Conservation (phyloP, 345 rosid species). For the Eucalyptus regnans region DNA sequence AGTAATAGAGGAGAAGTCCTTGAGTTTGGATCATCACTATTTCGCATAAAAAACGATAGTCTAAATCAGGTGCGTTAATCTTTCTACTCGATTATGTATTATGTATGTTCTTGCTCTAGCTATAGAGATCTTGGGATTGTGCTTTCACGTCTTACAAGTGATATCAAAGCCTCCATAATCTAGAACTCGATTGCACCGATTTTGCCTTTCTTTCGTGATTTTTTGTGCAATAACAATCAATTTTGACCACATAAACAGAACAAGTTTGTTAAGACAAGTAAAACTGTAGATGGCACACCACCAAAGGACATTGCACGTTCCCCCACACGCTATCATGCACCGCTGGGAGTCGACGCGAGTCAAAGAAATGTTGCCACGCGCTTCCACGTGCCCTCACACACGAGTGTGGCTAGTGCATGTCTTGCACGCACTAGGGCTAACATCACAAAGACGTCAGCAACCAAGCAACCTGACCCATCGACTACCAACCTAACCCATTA, state of each 20-base stretch:
- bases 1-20: fast-evolving
- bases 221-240: too few species aligned
- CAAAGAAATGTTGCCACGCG: fast-evolving
- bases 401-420: fast-evolving
- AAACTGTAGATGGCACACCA: fast-evolving
- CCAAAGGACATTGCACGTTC: fast-evolving
- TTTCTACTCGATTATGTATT: too few species aligned
- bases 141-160: fast-evolving
- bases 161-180: fast-evolving
- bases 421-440: too few species aligned
- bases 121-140: too few species aligned
- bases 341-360: fast-evolving
- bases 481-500: fast-evolving
- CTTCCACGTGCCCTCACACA: too few species aligned
- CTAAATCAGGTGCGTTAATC: fast-evolving
- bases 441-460: too few species aligned
- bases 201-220: too few species aligned
- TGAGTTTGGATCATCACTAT: too few species aligned
- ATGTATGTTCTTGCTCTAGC: too few species aligned
- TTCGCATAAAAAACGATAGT: fast-evolving
- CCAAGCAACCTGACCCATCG: fast-evolving
- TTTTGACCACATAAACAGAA: too few species aligned
- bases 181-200: too few species aligned
- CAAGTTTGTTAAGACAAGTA: too few species aligned
- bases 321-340: fast-evolving